Evolutionary conservation across 2,329 filamentous ascomycete genomes (phyloP), one percentile per base, ranked within the genome.

Genomic region (Apiospora arundinis): DNA sequence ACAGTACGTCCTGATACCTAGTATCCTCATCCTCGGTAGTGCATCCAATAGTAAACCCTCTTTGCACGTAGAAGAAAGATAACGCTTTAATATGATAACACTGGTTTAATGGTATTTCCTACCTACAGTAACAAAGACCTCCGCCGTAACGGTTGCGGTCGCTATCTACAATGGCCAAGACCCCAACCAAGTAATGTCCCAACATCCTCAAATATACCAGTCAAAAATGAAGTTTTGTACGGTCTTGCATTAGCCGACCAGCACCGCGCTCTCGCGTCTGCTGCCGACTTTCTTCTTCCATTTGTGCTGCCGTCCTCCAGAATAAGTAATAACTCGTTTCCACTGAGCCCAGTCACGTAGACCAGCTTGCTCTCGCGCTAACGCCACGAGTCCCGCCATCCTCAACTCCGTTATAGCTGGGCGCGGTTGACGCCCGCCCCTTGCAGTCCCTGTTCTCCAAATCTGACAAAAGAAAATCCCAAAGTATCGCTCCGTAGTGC

Each of bases 381-480:
- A 12, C 37, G 16, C 28, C 52, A 21, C 52, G 52, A n/a, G 52
- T 60, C 52, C 28, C 52, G 28, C 18, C 52, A 60, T 63, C 56
- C 56, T 11, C 56, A 63, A 40, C 56, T 63, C 56, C 56, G 56
- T 18, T 45, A 42, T 63, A 40, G 32, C 32, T 63, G 52, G 52
- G 28, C 28, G 52, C 28, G 52, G 28, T 60, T 60, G 52, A 60
- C 28, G 52, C 16, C 52, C 28, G 25, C 28, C 28, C 28, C 52
- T 37, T 12, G 9, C 52, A 7, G 9, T 37, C 52, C 32, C 56
- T 40, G 9, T 63, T 23, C 56, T 63, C 56, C 56, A 40, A n/a
- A 40, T n/a, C 2, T 63, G 21, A 68, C 66, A 68, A 48, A 48
- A 48, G 66, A 68, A 68, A 40, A 63, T 23, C 56, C 56, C 56